These are phyloP conservation scores for Cystobasidium ongulense DNA, from an alignment of 768 basidiomycete species.

Conservation along the genomic window DNA sequence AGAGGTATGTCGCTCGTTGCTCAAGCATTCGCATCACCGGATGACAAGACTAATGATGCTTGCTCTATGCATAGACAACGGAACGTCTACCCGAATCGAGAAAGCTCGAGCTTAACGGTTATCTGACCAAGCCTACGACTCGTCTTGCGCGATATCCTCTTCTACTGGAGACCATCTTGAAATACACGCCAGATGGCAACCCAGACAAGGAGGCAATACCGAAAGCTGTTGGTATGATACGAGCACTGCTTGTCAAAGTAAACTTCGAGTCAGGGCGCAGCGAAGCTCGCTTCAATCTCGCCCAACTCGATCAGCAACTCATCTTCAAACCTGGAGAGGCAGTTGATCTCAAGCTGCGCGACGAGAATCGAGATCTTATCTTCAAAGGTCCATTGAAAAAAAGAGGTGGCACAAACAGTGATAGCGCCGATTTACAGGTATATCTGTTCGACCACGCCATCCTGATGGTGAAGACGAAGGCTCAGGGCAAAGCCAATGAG, in stretches of 20 bases:
- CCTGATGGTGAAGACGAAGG: conserved; percentile 84
- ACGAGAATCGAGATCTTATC: conserved; percentile 81
- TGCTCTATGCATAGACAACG: conserved; percentile 57
- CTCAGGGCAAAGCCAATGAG: conserved; percentile 60
- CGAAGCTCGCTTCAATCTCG: conserved; percentile 90
- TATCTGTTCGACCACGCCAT: conserved; percentile 96
- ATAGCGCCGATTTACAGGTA: conserved; percentile 81
- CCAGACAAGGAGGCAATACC: conserved; percentile 71
- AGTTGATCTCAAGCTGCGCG: conserved; percentile 74
- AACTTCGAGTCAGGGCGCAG: conserved; percentile 90
- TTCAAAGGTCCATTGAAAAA: conserved; percentile 85
- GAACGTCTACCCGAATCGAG: conserved; percentile 90
- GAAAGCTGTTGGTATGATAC: conserved; percentile 66
- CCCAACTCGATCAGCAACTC: conserved; percentile 86
- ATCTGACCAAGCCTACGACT: conserved; percentile 95
- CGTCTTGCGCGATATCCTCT: conserved; percentile 94
- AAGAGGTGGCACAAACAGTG: conserved; percentile 60
- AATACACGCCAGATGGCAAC: conserved; percentile 82
- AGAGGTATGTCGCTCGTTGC: conserved; percentile 56
- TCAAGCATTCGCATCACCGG: background rate
- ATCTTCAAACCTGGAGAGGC: conserved; percentile 80
- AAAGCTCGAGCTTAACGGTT: conserved; percentile 93
- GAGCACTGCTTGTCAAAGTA: conserved; percentile 75
- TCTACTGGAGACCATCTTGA: conserved; percentile 78
- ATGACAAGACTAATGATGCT: background rate